phyloP scores from a whole-genome alignment of 176 grass and related monocot species.

The Pharus latifolius region DNA sequence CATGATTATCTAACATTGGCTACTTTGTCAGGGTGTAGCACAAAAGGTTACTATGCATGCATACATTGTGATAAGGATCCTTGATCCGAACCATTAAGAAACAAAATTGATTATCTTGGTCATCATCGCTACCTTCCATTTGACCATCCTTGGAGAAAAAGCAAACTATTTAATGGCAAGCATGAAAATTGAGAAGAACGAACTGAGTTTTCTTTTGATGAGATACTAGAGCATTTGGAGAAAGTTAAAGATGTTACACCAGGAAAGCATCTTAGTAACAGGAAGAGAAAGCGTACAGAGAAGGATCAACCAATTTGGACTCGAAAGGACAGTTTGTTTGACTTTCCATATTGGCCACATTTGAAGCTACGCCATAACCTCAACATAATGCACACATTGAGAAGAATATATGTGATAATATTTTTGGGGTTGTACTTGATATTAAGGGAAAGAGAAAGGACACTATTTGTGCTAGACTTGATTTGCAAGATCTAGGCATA shows the following conservation, averaged over 20 bases:
- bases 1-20: background rate
- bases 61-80: background rate
- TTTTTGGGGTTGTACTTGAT: background rate
- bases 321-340: background rate
- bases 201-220: background rate
- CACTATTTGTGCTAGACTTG: background rate
- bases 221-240: background rate
- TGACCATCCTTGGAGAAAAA: background rate
- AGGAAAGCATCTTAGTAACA: background rate
- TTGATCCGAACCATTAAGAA: background rate
- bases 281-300: background rate
- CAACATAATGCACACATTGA: background rate
- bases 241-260: background rate
- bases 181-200: background rate
- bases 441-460: background rate
- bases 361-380: background rate
- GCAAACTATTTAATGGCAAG: background rate
- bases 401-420: constrained; percentile 1
- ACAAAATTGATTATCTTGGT: constrained; percentile 3
- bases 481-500: background rate
- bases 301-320: background rate
- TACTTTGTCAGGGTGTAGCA: background rate
- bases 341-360: background rate
- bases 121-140: background rate
- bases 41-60: constrained; percentile 3